Percentiles rank a stretch among this genome's conserved stretches.
These are phyloP conservation scores for Scutellaria barbata DNA, from an alignment of 257 asterid genomes.

Conservation along the genomic window DNA sequence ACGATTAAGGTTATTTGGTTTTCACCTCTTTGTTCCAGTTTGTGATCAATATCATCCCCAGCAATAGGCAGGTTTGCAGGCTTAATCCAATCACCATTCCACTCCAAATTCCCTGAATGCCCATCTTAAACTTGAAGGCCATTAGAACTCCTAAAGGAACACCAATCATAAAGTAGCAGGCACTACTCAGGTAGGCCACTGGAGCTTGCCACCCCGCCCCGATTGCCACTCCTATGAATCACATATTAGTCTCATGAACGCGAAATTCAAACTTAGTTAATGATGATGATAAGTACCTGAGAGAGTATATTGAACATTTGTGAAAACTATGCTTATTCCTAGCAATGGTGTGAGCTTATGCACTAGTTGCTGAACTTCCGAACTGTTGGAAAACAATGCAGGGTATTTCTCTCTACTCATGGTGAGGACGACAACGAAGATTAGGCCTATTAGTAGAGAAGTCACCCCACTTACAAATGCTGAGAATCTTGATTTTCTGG, in stretches of 20 bases:
- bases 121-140: conserved; percentile 49
- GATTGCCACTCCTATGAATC: conserved; percentile 50
- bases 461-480: conserved; percentile 45
- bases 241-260: not conserved
- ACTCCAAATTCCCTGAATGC: conserved; percentile 57
- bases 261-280: too few species aligned
- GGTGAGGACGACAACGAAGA: conserved; percentile 40
- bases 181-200: conserved; percentile 48
- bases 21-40: conserved; percentile 59
- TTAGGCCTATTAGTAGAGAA: conserved; percentile 42
- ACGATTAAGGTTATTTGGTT: too few species aligned
- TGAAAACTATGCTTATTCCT: conserved; percentile 47
- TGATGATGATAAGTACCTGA: conserved; percentile 40
- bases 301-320: conserved; percentile 50
- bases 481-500: conserved; percentile 49
- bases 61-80: conserved; percentile 44
- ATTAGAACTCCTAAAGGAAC: conserved; percentile 47
- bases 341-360: conserved; percentile 56
- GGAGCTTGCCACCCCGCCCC: conserved; percentile 71
- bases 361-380: conserved; percentile 45
- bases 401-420: conserved; percentile 44
- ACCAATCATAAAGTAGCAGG: conserved; percentile 53
- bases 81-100: conserved; percentile 56
- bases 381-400: conserved; percentile 43
- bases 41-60: conserved; percentile 42